phyloP scores from a whole-genome alignment of 305 asterid genomes.

The Fraxinus xanthoxyloides region DNA sequence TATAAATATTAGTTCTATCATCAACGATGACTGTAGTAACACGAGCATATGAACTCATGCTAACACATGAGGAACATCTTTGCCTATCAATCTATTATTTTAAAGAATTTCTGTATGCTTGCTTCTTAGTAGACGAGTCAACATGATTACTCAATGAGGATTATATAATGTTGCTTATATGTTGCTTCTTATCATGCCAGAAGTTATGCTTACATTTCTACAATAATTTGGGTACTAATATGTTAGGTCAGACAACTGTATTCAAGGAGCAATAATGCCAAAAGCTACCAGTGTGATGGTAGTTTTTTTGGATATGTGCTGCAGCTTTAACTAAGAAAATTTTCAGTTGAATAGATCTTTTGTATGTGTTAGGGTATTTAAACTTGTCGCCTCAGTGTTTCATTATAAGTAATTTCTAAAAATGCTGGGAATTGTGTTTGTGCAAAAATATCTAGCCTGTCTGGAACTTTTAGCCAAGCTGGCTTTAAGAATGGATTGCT shows the following conservation, averaged over 20 bases:
- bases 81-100: background rate
- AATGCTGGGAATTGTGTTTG: background rate
- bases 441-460: slow-evolving; percentile 1
- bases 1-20: background rate
- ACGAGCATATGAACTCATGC: background rate
- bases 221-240: background rate
- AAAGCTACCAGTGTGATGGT: background rate
- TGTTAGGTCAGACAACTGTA: background rate
- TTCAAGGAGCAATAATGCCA: background rate
- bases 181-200: background rate
- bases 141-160: background rate
- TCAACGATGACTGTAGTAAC: background rate
- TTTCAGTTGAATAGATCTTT: background rate
- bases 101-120: background rate
- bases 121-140: background rate
- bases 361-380: background rate
- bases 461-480: background rate
- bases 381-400: background rate
- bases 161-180: no score
- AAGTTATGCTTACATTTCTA: background rate
- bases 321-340: background rate
- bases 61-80: background rate
- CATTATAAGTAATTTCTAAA: background rate
- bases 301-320: background rate
- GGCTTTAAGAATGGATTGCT: slow-evolving; percentile 6